Evolutionary conservation across 2,329 filamentous ascomycete species (phyloP), one percentile per base, ranked within the genome.

Genomic region (Sclerotinia trifoliorum): DNA sequence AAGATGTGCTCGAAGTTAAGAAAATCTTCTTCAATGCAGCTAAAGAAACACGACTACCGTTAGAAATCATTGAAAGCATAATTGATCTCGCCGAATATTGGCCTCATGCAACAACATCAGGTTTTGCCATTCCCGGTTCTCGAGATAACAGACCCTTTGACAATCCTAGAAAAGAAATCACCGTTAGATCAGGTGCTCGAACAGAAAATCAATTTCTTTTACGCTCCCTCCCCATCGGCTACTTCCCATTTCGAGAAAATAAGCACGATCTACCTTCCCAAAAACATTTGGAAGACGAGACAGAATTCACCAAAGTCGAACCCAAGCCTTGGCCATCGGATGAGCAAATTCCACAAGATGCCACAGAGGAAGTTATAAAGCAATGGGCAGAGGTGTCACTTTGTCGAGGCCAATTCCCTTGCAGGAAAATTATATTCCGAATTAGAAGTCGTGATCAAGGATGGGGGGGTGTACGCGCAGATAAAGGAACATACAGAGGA

Each of bases 41-140:
- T 35, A 79, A 80, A 65, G 78, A 77, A 15, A 76, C 78, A 8
- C 75, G 75, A 2, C 77, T 89, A 1, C 87, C 87, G 0, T 75
- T 80, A 1, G 87, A 89, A 69, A 69, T 90, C 0, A 78, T 87
- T 49, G 83, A 88, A 73, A 75, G 77, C 57, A 82, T 90, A 57
- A 77, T 89, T 66, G 86, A 90, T 73, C 75, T 80, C 39, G 87
- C 86, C 66, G 86, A 88, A 76, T 89, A 89, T 76, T 90, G 87
- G 87, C 83, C 83, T 19, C 83, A 83, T 71, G 77, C 78, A 0
- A 74, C 78, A 13, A 77, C 76, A 17, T 70, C 78, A 56, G 54
- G 39, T 6, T 32, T 26, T 58, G 32, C 32, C 29, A 19, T 62
- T 39, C 48, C n/a, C 3, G 15, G 39, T 3, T n/a, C 24, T n/a